A percentile compares a stretch with the other conserved stretches of the same genome.
Conservation (phyloP, 345 rosid genomes). For the Eucalyptus cloeziana region DNA sequence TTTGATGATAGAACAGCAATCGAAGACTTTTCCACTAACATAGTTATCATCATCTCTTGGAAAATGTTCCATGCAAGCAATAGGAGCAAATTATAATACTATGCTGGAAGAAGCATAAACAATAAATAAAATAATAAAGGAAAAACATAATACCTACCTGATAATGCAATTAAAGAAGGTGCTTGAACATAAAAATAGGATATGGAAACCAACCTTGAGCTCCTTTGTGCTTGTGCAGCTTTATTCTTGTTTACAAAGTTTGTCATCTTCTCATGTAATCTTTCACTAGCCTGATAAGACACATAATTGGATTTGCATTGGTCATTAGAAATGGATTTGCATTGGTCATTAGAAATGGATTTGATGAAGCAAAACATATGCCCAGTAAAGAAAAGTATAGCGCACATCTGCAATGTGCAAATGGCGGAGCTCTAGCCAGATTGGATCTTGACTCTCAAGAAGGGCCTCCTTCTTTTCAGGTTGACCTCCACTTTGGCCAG, state of each 20-base stretch:
- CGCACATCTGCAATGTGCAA: conserved; percentile 89
- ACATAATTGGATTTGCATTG: not conserved
- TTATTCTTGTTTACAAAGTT: conserved; percentile 77
- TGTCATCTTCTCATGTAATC: conserved; percentile 83
- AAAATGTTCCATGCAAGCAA: not conserved
- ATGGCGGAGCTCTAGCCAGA: conserved; percentile 95
- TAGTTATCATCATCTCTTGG: not conserved
- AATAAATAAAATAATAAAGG: not conserved
- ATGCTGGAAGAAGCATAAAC: not conserved
- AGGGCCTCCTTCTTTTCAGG: conserved; percentile 74
- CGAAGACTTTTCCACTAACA: not conserved
- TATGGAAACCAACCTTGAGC: conserved; percentile 11
- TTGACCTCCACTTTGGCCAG: conserved; percentile 60
- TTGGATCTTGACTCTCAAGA: conserved; percentile 76
- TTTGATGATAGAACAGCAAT: not conserved
- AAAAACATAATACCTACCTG: not conserved
- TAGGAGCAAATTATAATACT: not conserved
- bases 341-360: not conserved
- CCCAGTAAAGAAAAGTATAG: not conserved
- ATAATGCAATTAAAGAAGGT: not conserved
- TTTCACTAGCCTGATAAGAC: conserved; percentile 75
- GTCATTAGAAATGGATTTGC: not conserved
- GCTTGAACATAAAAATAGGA: not conserved
- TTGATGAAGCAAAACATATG: not conserved
- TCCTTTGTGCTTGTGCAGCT: conserved; percentile 77